phyloP scores from a whole-genome alignment of 208 protist genomes.

The Leishmania aethiopica region DNA sequence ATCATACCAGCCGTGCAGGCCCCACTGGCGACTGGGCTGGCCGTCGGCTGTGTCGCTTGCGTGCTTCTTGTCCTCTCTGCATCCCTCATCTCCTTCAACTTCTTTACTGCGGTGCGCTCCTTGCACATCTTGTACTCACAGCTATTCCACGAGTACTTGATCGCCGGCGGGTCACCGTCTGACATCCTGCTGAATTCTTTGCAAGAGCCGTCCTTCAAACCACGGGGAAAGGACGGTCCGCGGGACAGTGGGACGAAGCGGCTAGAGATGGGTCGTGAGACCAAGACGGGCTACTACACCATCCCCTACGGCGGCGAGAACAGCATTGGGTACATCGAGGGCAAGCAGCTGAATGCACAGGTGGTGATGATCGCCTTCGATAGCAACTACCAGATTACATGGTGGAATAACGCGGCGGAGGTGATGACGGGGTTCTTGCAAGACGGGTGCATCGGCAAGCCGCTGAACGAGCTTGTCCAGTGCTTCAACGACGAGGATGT shows the following conservation, averaged over 20 bases:
- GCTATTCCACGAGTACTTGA: conserved; percentile 54
- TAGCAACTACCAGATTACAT: conserved; percentile 75
- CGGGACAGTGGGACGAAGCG: conserved; percentile 20
- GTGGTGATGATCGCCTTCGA: conserved; percentile 91
- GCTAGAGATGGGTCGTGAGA: conserved; percentile 49
- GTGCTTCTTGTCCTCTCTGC: conserved; percentile 52
- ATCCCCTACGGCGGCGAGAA: conserved; percentile 64
- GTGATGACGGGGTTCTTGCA: conserved; percentile 87
- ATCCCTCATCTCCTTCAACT: conserved; percentile 42
- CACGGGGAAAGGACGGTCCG: conserved; percentile 23
- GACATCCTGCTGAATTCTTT: conserved; percentile 30
- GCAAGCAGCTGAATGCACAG: conserved; percentile 78
- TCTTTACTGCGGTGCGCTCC: conserved; percentile 40
- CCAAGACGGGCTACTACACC: conserved; percentile 75
- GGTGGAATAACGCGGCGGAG: conserved; percentile 87
- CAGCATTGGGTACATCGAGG: conserved; percentile 84
- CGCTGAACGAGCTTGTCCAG: conserved; percentile 78
- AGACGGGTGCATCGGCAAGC: conserved; percentile 83
- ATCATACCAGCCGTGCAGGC: conserved; percentile 57
- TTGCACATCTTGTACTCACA: conserved; percentile 61
- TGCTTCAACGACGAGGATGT: conserved; percentile 57
- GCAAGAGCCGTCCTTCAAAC: conserved; percentile 20
- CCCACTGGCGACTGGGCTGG: conserved; percentile 35
- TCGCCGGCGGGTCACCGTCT: conserved; percentile 33
- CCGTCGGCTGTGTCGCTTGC: conserved; percentile 49